Base-by-base conservation (phyloP, 371 early-diverging fungal species). In the Mortierella sp. region DNA sequence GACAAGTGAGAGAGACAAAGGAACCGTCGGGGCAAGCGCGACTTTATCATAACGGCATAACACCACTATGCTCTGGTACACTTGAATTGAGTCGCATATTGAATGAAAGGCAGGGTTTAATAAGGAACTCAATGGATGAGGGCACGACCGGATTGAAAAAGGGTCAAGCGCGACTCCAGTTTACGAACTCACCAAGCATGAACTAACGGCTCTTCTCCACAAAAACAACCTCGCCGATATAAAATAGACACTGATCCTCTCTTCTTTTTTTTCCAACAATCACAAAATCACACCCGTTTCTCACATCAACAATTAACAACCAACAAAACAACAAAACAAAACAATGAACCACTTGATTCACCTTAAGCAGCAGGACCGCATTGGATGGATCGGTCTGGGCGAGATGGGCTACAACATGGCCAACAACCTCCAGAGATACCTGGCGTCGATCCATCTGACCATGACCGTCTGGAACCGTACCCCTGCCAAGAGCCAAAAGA, bases 341-440 rank as follows among this genome's bases (percentile, higher is more conserved):
- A 26, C 31, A 14, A 55, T 77, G 77, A 81, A 70, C 40, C 41
- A 76, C 41, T 13, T 80, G 14, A 11, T 80, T 26, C 76, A 80
- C 55, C 76, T 80, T 50, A 80, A 80, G 50, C 81, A 77, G 1
- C 81, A 81, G 64, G 81, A 81, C 65, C 55, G 77, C 1, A 82
- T 82, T 55, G 83, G 83, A 31, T 82, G 78, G 79, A 74, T 83
- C 40, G 84, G 84, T n/a, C 73, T 79, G 22, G 84, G 84, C 26
- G 79, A 83, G 63, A 83, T 83, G 73, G 84, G 79, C 31, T 78
- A 76, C 76, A 61, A 64, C 45, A 87, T 85, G 84, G 85, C 85
- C 10, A 74, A 48, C 52, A 87, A 87, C 43, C 80, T 87, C 26
- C 87, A 83, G 55, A 71, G 71, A 11, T 79, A 85, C 66, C 78